These are phyloP conservation scores for Coffea canephora DNA, from an alignment of 257 asterid species.

Conservation along the genomic window DNA sequence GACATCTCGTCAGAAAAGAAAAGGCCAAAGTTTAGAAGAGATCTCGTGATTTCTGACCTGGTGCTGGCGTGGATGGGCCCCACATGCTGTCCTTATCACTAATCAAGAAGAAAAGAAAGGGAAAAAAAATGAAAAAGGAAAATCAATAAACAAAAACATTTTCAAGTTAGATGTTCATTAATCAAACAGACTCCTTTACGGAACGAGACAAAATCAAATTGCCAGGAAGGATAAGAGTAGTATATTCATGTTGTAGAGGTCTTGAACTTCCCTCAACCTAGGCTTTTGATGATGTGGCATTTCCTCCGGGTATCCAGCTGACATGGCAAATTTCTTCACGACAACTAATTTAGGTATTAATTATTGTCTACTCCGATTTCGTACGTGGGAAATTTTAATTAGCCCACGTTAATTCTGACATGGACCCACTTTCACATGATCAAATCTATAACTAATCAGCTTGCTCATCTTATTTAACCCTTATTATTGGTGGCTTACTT, in stretches of 20 bases:
- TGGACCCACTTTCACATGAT: neutral
- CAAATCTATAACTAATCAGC: neutral
- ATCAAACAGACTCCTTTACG: no score
- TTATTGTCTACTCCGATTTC: neutral
- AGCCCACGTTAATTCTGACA: neutral
- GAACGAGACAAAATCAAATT: no score
- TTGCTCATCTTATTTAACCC: neutral
- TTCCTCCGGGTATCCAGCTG: slow-evolving; percentile 10
- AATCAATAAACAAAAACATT: neutral
- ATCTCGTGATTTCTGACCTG: neutral
- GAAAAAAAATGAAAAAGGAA: neutral
- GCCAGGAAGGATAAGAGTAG: no score
- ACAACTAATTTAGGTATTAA: neutral
- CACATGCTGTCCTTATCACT: neutral
- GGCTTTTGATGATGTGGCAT: slow-evolving; percentile 11
- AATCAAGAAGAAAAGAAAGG: neutral
- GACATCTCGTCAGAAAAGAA: neutral
- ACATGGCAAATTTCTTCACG: slow-evolving; percentile 2
- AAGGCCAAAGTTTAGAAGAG: neutral
- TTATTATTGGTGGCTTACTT: neutral
- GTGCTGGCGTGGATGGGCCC: neutral
- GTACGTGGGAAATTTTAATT: neutral
- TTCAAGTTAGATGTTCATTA: neutral
- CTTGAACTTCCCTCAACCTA: neutral
- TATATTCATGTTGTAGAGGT: no score